phyloP scores from a whole-genome alignment of 306 rosid genomes.

The Heteromeles arbutifolia region DNA sequence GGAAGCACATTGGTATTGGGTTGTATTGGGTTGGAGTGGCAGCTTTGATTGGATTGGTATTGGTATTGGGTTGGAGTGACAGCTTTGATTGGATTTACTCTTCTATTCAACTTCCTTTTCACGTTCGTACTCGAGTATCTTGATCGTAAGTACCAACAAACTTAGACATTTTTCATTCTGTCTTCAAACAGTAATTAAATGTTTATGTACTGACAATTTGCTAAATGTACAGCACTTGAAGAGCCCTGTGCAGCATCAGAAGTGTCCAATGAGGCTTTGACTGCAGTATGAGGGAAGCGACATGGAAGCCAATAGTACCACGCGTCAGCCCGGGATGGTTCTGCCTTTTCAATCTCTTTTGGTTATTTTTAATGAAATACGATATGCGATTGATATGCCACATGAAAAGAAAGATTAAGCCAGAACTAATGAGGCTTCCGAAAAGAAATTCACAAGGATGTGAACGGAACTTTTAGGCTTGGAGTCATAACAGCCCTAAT shows the following conservation, averaged over 20 bases:
- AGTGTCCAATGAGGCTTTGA: background rate
- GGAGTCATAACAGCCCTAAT: background rate
- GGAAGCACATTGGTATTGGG: conserved; percentile 42
- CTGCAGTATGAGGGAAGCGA: background rate
- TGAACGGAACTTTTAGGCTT: conserved; percentile 20
- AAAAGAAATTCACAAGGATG: conserved; percentile 19
- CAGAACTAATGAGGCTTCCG: background rate
- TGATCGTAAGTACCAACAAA: conserved; percentile 29
- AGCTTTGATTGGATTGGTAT: conserved; percentile 27
- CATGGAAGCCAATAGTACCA: background rate
- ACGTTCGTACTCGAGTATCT: conserved; percentile 27
- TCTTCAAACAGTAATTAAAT: background rate
- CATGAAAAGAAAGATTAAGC: conserved; percentile 25
- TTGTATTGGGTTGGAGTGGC: conserved; percentile 49
- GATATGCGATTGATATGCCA: conserved; percentile 12
- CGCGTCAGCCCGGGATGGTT: background rate
- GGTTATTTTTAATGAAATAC: conserved; percentile 16
- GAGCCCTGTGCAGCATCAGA: background rate
- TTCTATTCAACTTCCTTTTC: conserved; percentile 23
- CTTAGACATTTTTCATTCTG: background rate
- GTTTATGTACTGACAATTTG: background rate
- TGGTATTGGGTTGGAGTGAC: conserved; percentile 56
- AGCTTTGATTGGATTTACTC: conserved; percentile 22
- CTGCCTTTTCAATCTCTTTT: conserved; percentile 23
- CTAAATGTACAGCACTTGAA: background rate